phyloP scores from a whole-genome alignment of 2,329 filamentous ascomycete genomes.

The Scedosporium aurantiacum region DNA sequence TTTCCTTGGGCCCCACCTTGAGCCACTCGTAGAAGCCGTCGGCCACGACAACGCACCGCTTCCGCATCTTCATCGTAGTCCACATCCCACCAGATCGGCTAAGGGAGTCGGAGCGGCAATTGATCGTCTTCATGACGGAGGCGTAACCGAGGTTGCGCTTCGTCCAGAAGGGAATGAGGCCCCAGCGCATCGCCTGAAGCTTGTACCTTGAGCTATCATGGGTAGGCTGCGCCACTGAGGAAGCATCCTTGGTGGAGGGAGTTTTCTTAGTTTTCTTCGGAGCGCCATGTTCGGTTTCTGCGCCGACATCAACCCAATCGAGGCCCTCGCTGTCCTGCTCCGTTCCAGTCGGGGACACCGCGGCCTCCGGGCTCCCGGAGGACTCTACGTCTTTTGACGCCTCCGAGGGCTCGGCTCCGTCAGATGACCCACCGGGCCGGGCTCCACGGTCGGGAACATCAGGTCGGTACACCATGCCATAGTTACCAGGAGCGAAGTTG shows the following conservation, averaged over 20 bases:
- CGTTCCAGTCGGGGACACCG: not conserved
- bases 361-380: not conserved
- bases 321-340: not conserved
- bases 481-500: conserved; percentile 84
- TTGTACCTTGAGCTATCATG: conserved; percentile 48
- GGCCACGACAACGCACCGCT: conserved; percentile 77
- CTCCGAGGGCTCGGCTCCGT: not conserved
- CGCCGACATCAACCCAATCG: not conserved
- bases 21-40: conserved; percentile 97
- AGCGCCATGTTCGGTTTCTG: conserved; percentile 8
- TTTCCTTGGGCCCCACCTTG: conserved; percentile 65
- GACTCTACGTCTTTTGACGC: not conserved
- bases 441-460: conserved; percentile 53
- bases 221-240: conserved; percentile 4
- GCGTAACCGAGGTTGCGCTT: conserved; percentile 71
- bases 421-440: conserved; percentile 22
- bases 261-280: conserved; percentile 14
- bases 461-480: conserved; percentile 77
- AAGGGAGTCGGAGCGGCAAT: conserved; percentile 85
- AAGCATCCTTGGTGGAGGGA: conserved; percentile 11
- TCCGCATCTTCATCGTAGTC: conserved; percentile 79
- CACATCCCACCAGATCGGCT: conserved; percentile 71
- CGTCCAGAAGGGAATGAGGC: conserved; percentile 86
- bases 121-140: conserved; percentile 78
- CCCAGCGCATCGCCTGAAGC: conserved; percentile 93